Conservation (phyloP, 2,329 filamentous ascomycete species). For the Cladorrhinum sp. region DNA sequence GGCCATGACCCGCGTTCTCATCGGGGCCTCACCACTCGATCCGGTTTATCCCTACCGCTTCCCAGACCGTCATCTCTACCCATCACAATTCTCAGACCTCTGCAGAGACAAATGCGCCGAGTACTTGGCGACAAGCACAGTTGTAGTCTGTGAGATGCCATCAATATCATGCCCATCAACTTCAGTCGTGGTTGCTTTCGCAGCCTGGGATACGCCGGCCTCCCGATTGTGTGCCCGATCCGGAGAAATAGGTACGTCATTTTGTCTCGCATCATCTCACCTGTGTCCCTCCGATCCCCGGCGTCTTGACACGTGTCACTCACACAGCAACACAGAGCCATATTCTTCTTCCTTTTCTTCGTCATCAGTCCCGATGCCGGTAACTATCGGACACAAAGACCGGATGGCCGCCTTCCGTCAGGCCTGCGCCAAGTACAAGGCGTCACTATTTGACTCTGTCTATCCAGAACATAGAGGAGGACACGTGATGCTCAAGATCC, state of each 20-base stretch:
- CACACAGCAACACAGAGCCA: conserved; percentile 8
- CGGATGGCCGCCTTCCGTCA: conserved; percentile 24
- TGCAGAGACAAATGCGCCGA: conserved; percentile 26
- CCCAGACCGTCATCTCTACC: conserved; percentile 23
- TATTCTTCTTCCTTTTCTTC: background rate
- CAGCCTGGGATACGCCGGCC: conserved; percentile 23
- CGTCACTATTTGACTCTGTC: conserved; percentile 21
- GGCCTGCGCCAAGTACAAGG: conserved; percentile 18
- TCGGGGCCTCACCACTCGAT: conserved; percentile 25
- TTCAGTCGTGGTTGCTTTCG: conserved; percentile 23
- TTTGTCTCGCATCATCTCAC: background rate
- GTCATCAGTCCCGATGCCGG: conserved; percentile 13
- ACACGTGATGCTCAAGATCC: conserved; percentile 27
- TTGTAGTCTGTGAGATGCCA: conserved; percentile 28
- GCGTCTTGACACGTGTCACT: conserved; percentile 5
- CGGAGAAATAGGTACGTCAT: conserved; percentile 9
- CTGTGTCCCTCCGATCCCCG: background rate
- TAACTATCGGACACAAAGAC: conserved; percentile 21
- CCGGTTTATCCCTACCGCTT: conserved; percentile 28
- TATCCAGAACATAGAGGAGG: conserved; percentile 12
- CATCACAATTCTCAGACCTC: conserved; percentile 21
- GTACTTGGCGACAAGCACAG: conserved; percentile 25
- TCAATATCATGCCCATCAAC: background rate
- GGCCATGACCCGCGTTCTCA: conserved; percentile 24
- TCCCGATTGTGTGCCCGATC: background rate